Conservation (phyloP, 768 basidiomycete species). For the Boletellus sp. region DNA sequence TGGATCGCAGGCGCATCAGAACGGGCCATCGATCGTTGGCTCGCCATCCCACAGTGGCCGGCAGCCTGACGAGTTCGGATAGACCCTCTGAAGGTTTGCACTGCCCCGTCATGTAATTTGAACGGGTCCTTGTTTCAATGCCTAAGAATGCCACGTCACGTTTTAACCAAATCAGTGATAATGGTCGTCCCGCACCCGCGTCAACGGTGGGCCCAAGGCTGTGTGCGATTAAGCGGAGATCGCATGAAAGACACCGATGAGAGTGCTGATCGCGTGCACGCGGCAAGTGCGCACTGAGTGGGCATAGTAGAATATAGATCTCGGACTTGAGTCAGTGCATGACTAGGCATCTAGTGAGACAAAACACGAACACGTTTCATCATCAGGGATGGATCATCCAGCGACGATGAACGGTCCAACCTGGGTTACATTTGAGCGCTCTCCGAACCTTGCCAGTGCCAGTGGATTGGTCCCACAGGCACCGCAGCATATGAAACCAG, state of each 20-base stretch:
- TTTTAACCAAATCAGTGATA: not conserved
- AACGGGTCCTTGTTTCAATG: not conserved
- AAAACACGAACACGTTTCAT: no score
- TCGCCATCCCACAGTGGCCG: no score
- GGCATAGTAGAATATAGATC: not conserved
- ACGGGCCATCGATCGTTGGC: no score
- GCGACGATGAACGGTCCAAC: not conserved
- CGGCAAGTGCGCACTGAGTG: not conserved
- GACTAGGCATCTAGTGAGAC: no score
- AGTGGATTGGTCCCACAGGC: not conserved
- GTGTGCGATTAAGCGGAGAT: slow-evolving; percentile 2
- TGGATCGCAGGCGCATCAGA: not conserved
- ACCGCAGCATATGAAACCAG: not conserved
- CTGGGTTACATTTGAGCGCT: not conserved
- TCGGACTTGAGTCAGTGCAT: no score
- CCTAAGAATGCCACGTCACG: not conserved
- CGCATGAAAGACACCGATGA: not conserved
- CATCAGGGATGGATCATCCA: no score
- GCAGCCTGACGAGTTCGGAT: no score
- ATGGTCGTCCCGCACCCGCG: not conserved
- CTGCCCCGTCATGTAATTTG: no score
- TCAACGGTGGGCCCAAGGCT: not conserved
- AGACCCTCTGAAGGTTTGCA: no score
- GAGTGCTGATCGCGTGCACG: not conserved
- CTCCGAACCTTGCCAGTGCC: not conserved